Base-by-base conservation (phyloP, 805 yeast species). In the Wickerhamiella kazuoi region DNA sequence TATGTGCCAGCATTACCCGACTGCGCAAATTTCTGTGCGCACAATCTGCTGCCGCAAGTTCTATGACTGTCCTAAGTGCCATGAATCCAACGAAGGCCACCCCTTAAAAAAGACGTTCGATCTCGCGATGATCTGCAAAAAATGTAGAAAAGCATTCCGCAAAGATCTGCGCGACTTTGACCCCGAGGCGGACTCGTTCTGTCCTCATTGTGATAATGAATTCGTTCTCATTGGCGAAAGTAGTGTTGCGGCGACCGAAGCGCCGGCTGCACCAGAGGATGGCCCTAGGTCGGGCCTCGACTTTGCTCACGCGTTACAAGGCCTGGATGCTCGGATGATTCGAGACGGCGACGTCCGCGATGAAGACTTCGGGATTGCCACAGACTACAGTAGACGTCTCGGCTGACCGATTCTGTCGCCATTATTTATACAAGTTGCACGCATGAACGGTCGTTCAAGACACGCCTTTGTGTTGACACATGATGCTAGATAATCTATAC, bases 41-140 rank as follows among this genome's bases (percentile, higher is more conserved):
- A 41, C 46, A 13, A 35, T 44, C 41, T 55, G 59, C 37, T 55
- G 59, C 32, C 41, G 51, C 8, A 53, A 55, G 35, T 56, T 57
- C 51, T 54, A 53, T 40, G 60, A 56, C 46, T 56, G 60, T 40
- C 57, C 59, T 4, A 45, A 44, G 34, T 56, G 60, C 44, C 60
- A 56, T 36, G 48, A 39, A 17, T 55, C 49, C 35, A 38, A 34
- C 30, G 59, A 56, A 36, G 51, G 44, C 41, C 60, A 56, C 38
- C 35, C 48, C n/a, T 43, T 56, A 26, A 42, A 43, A 18, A 53
- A 53, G 39, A 54, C 60, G 13, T 37, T 52, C 5, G 60, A 56
- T 14, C 36, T 56, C 45, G 49, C 60, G 0, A 40, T 56, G 21
- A 44, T 53, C 7, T 56, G 60, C 47, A 56, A 56, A 40, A 54